Evolutionary conservation across 805 yeast species (phyloP).

Genomic region (Starmerella stellata): DNA sequence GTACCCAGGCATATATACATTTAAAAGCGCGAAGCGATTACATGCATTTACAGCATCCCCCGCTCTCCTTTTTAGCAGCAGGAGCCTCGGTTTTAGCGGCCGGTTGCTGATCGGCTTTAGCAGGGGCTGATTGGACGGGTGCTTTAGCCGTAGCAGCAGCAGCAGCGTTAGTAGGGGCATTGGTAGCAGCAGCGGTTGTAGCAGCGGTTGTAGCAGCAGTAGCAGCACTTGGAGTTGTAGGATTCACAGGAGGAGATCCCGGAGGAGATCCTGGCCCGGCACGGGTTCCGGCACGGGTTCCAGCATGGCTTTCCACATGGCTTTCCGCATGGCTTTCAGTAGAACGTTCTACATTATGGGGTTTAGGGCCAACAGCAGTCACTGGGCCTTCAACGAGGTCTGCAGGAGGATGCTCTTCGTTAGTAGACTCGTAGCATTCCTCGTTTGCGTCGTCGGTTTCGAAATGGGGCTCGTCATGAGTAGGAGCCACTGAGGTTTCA

Average conservation of each 20-base stretch:
- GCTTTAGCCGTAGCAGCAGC: neutral
- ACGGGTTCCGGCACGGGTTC: no score
- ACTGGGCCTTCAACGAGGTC: neutral
- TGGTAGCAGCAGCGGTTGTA: neutral
- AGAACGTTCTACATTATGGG: neutral
- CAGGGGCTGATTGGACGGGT: constrained; percentile 3
- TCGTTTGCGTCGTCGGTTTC: neutral
- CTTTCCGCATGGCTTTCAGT: neutral
- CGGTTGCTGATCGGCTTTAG: constrained; percentile 1
- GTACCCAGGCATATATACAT: no score
- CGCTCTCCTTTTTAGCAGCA: constrained; percentile 10
- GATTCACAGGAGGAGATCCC: no score
- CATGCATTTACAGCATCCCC: constrained; percentile 15
- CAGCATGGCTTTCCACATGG: no score
- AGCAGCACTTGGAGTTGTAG: neutral
- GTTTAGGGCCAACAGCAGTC: neutral
- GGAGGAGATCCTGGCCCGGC: no score
- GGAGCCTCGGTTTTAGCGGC: neutral
- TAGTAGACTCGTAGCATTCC: constrained; percentile 1
- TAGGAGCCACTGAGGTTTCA: neutral
- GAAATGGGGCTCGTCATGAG: neutral
- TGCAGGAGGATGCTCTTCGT: constrained; percentile 1
- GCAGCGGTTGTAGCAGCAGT: neutral
- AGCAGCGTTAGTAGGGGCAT: neutral
- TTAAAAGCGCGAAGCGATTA: no score